Base-by-base conservation (phyloP, 2,329 filamentous ascomycete genomes). In the Colletotrichum australisinense region DNA sequence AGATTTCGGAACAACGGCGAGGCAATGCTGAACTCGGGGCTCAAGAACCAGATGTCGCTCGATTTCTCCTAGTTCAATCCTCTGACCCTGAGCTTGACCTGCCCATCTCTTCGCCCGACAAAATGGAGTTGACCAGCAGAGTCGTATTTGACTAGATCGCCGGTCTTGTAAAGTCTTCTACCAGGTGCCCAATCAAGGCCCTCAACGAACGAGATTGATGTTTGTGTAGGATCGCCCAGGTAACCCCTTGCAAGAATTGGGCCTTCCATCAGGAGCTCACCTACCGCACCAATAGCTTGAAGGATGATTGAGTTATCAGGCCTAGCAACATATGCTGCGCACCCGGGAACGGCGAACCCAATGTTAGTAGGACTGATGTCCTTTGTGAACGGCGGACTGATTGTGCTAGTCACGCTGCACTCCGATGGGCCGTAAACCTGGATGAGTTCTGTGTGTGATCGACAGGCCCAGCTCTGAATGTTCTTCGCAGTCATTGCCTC, bases 71-170 rank as follows among this genome's bases (percentile, higher is more conserved):
- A 95, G 87, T 79, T 97, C 94, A 46, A 97, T 91, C 56, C 93
- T 86, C 76, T 96, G 93, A 0, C 95, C 95, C 94, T 89, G 11
- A 97, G 87, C 80, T 97, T 97, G 68, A 97, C 87, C 80, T 97
- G 94, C 71, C 93, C 93, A 76, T 97, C 95, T 16, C 92, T 85
- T 32, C 94, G 89, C 19, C 94, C 94, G 5, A 90, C 82, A 55
- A 97, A 94, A 2, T 94, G 82, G 6, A 98, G 86, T 0, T 91
- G 93, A 0, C 94, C 93, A 78, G 96, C 93, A 0, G 91, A 86
- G 11, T 97, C 88, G 83, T 98, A 89, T 28, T 94, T 88, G 0
- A 95, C 95, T 76, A 94, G 86, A 78, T 98, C 95, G 0, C 95
- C 95, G 32, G 93, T 95, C 12, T 93, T 89, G 79, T 97, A 97